Conservation (phyloP, 805 yeast species). For the Ogataea methylovora region DNA sequence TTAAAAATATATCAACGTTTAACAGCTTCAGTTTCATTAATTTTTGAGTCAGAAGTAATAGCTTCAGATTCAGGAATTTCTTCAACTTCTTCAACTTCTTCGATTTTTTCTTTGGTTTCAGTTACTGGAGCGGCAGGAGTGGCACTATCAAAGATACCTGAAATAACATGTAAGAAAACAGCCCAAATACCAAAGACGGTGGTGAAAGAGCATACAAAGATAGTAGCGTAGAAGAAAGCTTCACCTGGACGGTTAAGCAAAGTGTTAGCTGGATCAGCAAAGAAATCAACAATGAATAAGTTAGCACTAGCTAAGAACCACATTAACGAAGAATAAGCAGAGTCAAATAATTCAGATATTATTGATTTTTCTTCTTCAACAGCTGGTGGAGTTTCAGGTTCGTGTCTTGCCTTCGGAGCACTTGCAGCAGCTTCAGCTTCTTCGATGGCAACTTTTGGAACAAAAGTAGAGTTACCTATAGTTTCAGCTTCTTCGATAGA, state of each 20-base stretch:
- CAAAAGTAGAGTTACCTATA: conserved; percentile 72
- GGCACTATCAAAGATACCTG: conserved; percentile 12
- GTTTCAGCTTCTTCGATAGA: conserved; percentile 76
- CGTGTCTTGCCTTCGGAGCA: conserved; percentile 34
- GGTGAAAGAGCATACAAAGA: conserved; percentile 28
- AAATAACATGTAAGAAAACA: conserved; percentile 22
- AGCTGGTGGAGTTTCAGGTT: conserved; percentile 37
- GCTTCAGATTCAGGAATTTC: conserved; percentile 4
- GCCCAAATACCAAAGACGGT: conserved; percentile 34
- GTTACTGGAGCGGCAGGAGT: conserved; percentile 4
- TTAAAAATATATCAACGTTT: conserved; percentile 17
- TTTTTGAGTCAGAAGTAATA: conserved; percentile 15
- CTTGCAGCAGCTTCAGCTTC: conserved; percentile 30
- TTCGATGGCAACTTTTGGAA: conserved; percentile 47
- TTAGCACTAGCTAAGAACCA: conserved; percentile 19
- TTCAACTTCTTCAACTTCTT: conserved; percentile 4
- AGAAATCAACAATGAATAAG: conserved; percentile 30
- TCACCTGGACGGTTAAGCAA: conserved; percentile 41
- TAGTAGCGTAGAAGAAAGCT: conserved; percentile 38
- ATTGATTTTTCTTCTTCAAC: conserved; percentile 13
- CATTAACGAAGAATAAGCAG: conserved; percentile 10
- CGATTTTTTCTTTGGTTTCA: background rate
- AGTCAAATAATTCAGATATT: conserved; percentile 12
- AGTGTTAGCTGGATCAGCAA: conserved; percentile 36
- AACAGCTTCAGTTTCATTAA: conserved; percentile 20